Conservation (phyloP, 2,329 filamentous ascomycete species). For the Aspergillus latus region DNA sequence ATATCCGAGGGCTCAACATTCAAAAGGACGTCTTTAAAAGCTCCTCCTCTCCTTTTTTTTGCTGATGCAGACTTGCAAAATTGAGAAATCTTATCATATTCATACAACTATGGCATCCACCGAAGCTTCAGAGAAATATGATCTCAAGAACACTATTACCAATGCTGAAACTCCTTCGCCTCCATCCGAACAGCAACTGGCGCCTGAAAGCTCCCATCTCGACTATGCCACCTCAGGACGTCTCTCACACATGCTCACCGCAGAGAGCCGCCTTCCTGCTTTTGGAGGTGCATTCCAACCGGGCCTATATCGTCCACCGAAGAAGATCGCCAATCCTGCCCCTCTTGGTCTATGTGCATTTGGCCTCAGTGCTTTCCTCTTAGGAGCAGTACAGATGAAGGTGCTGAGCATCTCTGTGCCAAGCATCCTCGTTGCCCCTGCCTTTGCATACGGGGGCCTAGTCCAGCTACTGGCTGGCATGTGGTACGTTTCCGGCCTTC, state of each 20-base stretch:
- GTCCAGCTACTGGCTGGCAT: conserved; percentile 76
- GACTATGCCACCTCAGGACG: conserved; percentile 35
- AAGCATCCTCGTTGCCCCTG: conserved; percentile 65
- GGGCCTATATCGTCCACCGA: conserved; percentile 58
- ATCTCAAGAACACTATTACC: conserved; percentile 11
- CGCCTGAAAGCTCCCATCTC: neutral
- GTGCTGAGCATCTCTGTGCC: conserved; percentile 58
- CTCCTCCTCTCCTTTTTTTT: neutral
- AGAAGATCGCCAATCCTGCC: conserved; percentile 72
- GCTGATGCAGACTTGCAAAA: neutral
- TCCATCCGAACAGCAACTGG: neutral
- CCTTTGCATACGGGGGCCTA: conserved; percentile 70
- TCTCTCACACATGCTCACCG: conserved; percentile 44
- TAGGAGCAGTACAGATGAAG: conserved; percentile 69
- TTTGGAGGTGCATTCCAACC: conserved; percentile 70
- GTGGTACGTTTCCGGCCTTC: conserved; percentile 57
- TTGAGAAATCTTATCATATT: neutral
- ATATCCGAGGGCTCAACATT: neutral
- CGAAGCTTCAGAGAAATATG: conserved; percentile 6
- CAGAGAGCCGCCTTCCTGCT: conserved; percentile 49
- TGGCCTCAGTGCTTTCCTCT: conserved; percentile 73
- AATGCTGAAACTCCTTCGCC: neutral
- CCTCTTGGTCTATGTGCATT: conserved; percentile 72
- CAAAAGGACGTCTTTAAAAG: neutral
- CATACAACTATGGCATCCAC: conserved; percentile 2